phyloP scores from a whole-genome alignment of 2,329 filamentous ascomycete genomes.

The Escovopsis sp. region DNA sequence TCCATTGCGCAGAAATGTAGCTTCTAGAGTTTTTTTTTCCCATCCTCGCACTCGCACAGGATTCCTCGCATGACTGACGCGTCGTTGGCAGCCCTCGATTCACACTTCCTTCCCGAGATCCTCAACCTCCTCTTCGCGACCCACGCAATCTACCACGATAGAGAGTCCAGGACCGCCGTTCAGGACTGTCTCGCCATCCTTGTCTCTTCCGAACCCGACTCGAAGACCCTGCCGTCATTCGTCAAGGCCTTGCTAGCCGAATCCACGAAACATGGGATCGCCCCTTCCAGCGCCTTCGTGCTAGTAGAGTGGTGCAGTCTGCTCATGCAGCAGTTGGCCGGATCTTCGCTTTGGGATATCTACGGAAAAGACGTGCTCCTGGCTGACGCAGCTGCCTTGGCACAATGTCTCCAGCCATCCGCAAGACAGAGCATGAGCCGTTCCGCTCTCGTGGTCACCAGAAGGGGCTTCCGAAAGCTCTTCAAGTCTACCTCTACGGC shows the following conservation, averaged over 20 bases:
- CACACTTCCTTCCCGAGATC: slow-evolving; percentile 36
- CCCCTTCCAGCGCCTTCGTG: slow-evolving; percentile 69
- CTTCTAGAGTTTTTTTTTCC: slow-evolving; percentile 6
- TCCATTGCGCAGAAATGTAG: slow-evolving; percentile 40
- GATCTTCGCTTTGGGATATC: slow-evolving; percentile 46
- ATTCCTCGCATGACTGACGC: slow-evolving; percentile 7
- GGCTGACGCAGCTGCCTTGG: slow-evolving; percentile 57
- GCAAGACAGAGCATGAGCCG: slow-evolving; percentile 50
- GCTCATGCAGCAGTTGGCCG: slow-evolving; percentile 56
- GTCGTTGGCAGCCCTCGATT: slow-evolving; percentile 27
- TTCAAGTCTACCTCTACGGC: slow-evolving; percentile 43
- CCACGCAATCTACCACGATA: slow-evolving; percentile 75
- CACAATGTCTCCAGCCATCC: slow-evolving; percentile 57
- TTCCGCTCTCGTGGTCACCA: slow-evolving; percentile 62
- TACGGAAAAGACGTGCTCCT: slow-evolving; percentile 52
- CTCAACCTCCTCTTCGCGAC: slow-evolving; percentile 71
- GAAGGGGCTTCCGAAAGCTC: slow-evolving; percentile 64
- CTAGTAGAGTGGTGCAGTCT: slow-evolving; percentile 81
- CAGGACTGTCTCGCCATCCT: slow-evolving; percentile 64
- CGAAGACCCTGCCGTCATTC: slow-evolving; percentile 46
- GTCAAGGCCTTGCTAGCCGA: slow-evolving; percentile 56
- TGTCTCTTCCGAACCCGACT: slow-evolving; percentile 40
- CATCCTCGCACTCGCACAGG: neutral
- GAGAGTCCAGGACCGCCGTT: slow-evolving; percentile 67
- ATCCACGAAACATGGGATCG: slow-evolving; percentile 61